phyloP scores from a whole-genome alignment of 2,329 filamentous ascomycete species.

The Claviceps pazoutovae region DNA sequence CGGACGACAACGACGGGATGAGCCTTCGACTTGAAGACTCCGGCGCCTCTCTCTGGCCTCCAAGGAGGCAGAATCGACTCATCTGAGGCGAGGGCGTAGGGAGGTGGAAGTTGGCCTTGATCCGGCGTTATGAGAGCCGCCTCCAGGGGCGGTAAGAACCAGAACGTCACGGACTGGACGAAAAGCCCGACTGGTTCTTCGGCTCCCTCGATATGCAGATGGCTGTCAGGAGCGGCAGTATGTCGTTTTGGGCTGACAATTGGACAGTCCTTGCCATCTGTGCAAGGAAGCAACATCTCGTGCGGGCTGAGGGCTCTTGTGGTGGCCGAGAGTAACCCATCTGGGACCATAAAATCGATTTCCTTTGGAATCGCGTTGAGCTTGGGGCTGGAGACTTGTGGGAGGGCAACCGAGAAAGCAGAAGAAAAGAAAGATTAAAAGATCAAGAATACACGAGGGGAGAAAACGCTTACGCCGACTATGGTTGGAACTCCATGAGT shows the following conservation, averaged over 20 bases:
- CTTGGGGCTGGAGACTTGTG: not conserved
- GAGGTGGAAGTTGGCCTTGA: not conserved
- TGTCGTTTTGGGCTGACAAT: not conserved
- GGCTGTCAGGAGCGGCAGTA: not conserved
- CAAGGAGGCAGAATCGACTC: not conserved
- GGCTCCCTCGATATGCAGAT: not conserved
- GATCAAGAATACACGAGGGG: too few relatives aligned
- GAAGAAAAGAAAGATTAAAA: too few relatives aligned
- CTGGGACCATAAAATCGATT: slow-evolving; percentile 1
- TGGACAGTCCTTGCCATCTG: not conserved
- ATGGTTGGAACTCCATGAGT: too few relatives aligned
- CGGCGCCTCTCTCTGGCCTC: not conserved
- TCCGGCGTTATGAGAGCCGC: not conserved
- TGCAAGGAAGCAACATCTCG: not conserved
- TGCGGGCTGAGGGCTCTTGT: not conserved
- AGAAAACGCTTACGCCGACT: too few relatives aligned
- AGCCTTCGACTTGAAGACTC: not conserved
- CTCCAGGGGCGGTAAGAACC: slow-evolving; percentile 1
- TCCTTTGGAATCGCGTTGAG: not conserved
- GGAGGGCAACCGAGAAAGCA: too few relatives aligned
- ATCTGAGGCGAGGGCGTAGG: slow-evolving; percentile 1
- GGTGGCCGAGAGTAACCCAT: not conserved
- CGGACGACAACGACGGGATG: not conserved
- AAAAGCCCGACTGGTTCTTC: not conserved
- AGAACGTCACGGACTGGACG: not conserved